phyloP scores from a whole-genome alignment of 805 yeast species.

The Metschnikowia noctiluminum region DNA sequence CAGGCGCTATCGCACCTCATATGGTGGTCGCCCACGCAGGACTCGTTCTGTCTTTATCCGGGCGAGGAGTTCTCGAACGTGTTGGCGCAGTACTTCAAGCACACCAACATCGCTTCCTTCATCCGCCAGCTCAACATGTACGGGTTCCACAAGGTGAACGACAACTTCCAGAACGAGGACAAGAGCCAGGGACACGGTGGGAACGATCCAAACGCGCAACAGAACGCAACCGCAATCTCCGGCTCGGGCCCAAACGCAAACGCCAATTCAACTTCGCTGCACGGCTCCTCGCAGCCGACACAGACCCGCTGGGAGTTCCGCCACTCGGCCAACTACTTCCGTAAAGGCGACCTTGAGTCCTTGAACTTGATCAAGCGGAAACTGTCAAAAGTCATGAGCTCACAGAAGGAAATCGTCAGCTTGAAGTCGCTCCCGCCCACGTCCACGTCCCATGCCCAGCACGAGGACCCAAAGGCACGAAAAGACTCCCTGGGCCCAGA shows the following conservation, averaged over 20 bases:
- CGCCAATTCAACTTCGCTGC: too few species aligned
- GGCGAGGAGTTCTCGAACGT: conserved; percentile 84
- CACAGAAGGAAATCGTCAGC: conserved; percentile 38
- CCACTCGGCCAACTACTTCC: conserved; percentile 75
- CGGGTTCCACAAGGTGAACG: conserved; percentile 45
- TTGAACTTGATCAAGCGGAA: conserved; percentile 77
- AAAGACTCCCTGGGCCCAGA: conserved; percentile 9
- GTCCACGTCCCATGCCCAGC: conserved; percentile 9
- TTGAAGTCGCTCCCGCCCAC: conserved; percentile 32
- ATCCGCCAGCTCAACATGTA: conserved; percentile 45
- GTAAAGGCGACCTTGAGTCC: conserved; percentile 75
- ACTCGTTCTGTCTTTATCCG: conserved; percentile 77
- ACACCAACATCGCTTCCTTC: conserved; percentile 43
- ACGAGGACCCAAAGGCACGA: conserved; percentile 4
- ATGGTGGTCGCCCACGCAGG: conserved; percentile 75
- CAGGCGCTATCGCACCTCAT: conserved; percentile 66
- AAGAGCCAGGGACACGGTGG: conserved; percentile 9
- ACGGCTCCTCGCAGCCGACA: too few species aligned
- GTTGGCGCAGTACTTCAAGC: conserved; percentile 50
- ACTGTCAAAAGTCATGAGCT: conserved; percentile 42
- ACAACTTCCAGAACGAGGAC: conserved; percentile 29
- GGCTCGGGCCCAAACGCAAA: too few species aligned
- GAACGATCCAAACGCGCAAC: not conserved
- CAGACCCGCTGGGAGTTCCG: conserved; percentile 75
- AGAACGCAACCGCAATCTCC: too few species aligned